Conservation (phyloP, 768 basidiomycete genomes). For the Leccinum disarticulatum region DNA sequence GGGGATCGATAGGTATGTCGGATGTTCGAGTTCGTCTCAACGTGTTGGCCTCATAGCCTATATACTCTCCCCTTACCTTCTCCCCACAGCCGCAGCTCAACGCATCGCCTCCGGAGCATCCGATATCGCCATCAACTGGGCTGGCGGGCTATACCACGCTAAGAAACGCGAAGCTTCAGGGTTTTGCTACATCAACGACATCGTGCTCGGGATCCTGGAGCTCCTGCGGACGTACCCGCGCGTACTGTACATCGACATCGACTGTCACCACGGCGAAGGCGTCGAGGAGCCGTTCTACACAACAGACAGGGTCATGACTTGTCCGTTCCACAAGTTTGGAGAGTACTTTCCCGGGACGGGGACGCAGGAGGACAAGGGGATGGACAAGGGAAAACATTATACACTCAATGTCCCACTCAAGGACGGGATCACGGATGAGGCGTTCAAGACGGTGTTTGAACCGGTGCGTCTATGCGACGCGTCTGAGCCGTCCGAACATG, state of each 20-base stretch:
- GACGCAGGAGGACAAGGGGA: conserved; percentile 81
- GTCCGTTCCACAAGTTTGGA: conserved; percentile 96
- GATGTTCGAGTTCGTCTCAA: not conserved
- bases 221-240: conserved; percentile 80
- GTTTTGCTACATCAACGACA: conserved; percentile 99
- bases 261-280: conserved; percentile 98
- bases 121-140: conserved; percentile 93
- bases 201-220: conserved; percentile 92
- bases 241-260: conserved; percentile 97
- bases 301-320: conserved; percentile 96
- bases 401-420: conserved; percentile 91
- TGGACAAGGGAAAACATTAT: conserved; percentile 83
- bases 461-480: conserved; percentile 50
- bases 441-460: conserved; percentile 86
- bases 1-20: conserved; percentile 87
- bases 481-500: not conserved
- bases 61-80: not conserved
- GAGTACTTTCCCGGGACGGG: conserved; percentile 78
- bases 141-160: conserved; percentile 98
- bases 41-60: not conserved
- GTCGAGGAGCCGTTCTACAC: conserved; percentile 99
- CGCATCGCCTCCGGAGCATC: conserved; percentile 76
- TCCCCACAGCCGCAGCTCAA: conserved; percentile 67
- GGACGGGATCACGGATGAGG: conserved; percentile 91
- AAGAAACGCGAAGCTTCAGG: conserved; percentile 98